Base-by-base conservation (phyloP, 257 asterid species). In the Knoxia roxburghii region DNA sequence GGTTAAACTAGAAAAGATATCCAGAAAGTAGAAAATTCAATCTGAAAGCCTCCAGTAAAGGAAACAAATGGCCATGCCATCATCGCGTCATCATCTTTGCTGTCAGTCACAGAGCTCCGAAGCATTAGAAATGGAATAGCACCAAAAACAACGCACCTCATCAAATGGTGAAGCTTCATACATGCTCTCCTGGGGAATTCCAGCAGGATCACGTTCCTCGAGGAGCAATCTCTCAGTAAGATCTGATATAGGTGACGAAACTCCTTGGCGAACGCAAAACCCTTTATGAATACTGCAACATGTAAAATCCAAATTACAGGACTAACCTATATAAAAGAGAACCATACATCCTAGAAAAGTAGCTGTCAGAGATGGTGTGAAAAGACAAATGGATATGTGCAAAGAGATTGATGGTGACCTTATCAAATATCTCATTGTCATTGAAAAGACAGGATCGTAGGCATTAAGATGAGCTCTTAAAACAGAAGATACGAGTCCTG, bases 171-270 rank as follows among this genome's bases (percentile, higher is more conserved):
- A 95, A 48, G 91, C 95, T 78, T 91, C 98, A 73, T 68, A 84
- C 75, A 79, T 77, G 78, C 87, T 83, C 71, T 94, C 97, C 66
- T 78, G 92, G 4, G 87, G 83, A 70, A 84, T 83, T 63, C 96
- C 95, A 59, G 95, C 91, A 46, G 89, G 89, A 70, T 94, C 99
- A 15, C 95, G 95, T 70, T 90, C 98, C 83, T 94, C 99, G 69
- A 94, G 96, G 73, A 94, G 99, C 87, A 94, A 81, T 81, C 98
- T 83, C 84, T 94, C 90, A 3, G 96, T 90, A 78, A 94, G 96
- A 80, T 90, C 89, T 43, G 91, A 81, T 75, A 94, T 75, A 70
- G 98, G 95, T 57, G 99, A 90, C 63, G 83, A 66, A 78, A 84
- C 80, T 68, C 98, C 98, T 82, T 90, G 95, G 56, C 87, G 96